Evolutionary conservation across 495 filamentous ascomycete species (phyloP).

Genomic region (Amniculicola lignicola): DNA sequence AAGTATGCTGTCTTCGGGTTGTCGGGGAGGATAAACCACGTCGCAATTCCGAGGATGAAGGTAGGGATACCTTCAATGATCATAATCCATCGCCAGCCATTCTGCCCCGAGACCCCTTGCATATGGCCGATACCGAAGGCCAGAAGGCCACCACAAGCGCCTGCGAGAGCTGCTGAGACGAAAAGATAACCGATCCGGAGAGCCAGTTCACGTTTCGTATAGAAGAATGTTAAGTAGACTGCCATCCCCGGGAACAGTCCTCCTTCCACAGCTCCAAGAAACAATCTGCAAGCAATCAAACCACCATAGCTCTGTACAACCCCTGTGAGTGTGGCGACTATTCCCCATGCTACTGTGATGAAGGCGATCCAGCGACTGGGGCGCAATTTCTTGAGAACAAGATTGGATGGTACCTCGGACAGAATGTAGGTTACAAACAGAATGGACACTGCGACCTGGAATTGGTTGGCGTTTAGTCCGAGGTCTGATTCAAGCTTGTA

Average conservation of each 20-base stretch:
- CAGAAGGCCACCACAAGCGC: constrained; percentile 71
- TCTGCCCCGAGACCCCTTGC: constrained; percentile 61
- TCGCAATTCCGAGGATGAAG: constrained; percentile 57
- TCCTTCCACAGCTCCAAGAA: constrained; percentile 56
- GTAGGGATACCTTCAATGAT: constrained; percentile 73
- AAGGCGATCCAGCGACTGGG: constrained; percentile 67
- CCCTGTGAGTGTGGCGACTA: constrained; percentile 67
- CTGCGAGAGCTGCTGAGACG: constrained; percentile 70
- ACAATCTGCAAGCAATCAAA: constrained; percentile 53
- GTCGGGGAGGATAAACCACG: constrained; percentile 65
- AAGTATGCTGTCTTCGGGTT: constrained; percentile 49
- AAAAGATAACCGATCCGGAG: constrained; percentile 74
- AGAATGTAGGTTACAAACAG: constrained; percentile 65
- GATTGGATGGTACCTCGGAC: constrained; percentile 63
- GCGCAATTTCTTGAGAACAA: constrained; percentile 60
- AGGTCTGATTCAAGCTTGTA: constrained; percentile 69
- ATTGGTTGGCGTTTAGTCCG: constrained; percentile 58
- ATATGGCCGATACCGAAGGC: constrained; percentile 72
- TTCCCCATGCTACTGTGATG: constrained; percentile 64
- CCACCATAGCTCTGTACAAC: constrained; percentile 58
- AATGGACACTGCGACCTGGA: constrained; percentile 66
- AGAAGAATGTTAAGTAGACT: constrained; percentile 64
- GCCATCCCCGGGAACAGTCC: constrained; percentile 65
- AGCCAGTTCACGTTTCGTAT: constrained; percentile 69
- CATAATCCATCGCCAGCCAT: constrained; percentile 64